Conservation (phyloP, 2,329 filamentous ascomycete genomes). For the Scleromitrula shiraiana region DNA sequence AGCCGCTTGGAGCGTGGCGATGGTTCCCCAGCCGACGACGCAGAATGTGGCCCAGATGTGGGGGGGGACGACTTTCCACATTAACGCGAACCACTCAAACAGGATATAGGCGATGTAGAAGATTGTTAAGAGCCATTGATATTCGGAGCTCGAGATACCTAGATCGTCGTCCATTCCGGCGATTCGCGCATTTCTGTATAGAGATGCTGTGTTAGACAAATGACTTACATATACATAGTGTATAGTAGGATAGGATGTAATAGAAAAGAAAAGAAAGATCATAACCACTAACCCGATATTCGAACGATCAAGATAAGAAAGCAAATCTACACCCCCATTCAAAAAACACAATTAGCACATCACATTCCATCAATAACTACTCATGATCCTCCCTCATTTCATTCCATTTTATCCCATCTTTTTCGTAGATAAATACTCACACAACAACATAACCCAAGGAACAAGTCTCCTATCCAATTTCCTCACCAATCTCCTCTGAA, state of each 20-base stretch:
- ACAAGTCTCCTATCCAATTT: conserved; percentile 54
- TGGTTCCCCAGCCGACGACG: conserved; percentile 30
- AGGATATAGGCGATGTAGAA: conserved; percentile 35
- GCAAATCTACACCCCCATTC: too few relatives aligned
- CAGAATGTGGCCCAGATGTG: conserved; percentile 33
- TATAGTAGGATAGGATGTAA: background rate
- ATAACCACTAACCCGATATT: conserved; percentile 37
- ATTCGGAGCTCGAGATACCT: conserved; percentile 35
- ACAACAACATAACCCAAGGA: conserved; percentile 19
- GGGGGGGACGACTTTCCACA: conserved; percentile 33
- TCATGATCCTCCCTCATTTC: too few relatives aligned
- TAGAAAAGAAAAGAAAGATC: too few relatives aligned
- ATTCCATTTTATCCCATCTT: too few relatives aligned
- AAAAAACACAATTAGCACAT: too few relatives aligned
- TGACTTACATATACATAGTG: background rate
- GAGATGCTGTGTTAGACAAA: background rate
- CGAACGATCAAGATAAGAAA: conserved; percentile 41
- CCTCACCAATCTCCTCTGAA: conserved; percentile 42
- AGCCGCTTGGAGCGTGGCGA: conserved; percentile 38
- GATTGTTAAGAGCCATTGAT: conserved; percentile 34
- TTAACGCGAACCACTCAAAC: conserved; percentile 34
- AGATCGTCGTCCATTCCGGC: conserved; percentile 45
- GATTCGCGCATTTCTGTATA: conserved; percentile 44
- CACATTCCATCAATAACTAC: too few relatives aligned
- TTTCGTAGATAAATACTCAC: too few relatives aligned